Conservation (phyloP, 306 rosid genomes). For the Senna siamea region DNA sequence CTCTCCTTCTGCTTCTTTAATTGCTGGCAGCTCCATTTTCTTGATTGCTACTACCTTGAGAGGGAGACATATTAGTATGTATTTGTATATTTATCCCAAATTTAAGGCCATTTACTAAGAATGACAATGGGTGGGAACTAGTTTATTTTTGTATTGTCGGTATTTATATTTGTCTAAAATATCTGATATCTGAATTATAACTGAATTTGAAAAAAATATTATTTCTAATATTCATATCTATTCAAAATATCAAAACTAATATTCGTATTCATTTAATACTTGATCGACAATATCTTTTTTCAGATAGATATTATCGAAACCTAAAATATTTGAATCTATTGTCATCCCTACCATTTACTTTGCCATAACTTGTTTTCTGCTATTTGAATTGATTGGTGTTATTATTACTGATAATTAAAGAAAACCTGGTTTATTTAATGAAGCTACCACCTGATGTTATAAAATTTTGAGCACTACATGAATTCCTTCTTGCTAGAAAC, state of each 20-base stretch:
- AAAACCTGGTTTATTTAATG: slow-evolving; percentile 5
- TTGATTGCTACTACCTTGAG: slow-evolving; percentile 81
- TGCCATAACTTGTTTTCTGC: background rate
- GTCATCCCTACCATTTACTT: background rate
- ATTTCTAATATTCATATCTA: too few relatives aligned
- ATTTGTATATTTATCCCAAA: background rate
- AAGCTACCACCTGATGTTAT: background rate
- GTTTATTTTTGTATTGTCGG: too few relatives aligned
- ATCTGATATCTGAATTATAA: too few relatives aligned
- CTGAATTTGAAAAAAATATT: too few relatives aligned
- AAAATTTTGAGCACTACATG: slow-evolving; percentile 6
- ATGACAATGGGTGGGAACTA: too few relatives aligned
- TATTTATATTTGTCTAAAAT: too few relatives aligned
- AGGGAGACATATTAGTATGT: slow-evolving; percentile 28
- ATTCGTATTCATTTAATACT: too few relatives aligned
- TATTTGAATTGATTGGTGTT: slow-evolving; percentile 4
- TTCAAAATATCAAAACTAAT: too few relatives aligned
- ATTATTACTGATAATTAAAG: background rate
- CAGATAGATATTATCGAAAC: too few relatives aligned
- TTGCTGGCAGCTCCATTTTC: slow-evolving; percentile 82
- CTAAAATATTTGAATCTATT: too few relatives aligned
- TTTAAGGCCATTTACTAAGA: background rate
- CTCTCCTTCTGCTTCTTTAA: slow-evolving; percentile 83
- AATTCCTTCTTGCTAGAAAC: background rate
- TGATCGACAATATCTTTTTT: too few relatives aligned